Base-by-base conservation (phyloP, 2,329 filamentous ascomycete species). In the Podosphaera leucotricha region DNA sequence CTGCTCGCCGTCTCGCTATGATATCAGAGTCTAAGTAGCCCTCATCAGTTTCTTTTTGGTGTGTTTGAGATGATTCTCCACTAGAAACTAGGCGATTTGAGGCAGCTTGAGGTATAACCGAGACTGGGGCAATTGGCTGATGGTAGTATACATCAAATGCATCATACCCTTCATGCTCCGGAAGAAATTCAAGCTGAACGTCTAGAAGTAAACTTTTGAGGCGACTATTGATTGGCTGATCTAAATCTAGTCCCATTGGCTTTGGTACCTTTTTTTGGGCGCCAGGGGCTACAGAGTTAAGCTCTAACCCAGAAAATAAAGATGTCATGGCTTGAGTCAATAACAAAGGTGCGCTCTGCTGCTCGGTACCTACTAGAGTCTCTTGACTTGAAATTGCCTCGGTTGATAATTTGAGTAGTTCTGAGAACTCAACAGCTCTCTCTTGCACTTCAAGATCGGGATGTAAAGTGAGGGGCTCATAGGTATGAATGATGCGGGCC, bases 361-460 rank as follows among this genome's bases (percentile, higher is more conserved):
- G 61, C 3, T 62, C 50, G 1, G 66, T 62, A 26, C 69, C 68
- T 0, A 65, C 68, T 1, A 68, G 69, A 13, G 71, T 63, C 10
- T 71, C 67, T 48, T 86, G 80, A 1, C 68, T 75, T 7, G 75
- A 70, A 2, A 73, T 72, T 13, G 87, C 85, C 62, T 98, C 90
- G 1, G 77, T 75, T 2, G 83, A 84, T 38, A 98, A 67, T 46
- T 84, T 84, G 54, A 95, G 72, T 11, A 95, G 67, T 57, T 98
- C 90, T 0, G 85, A 70, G 53, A 93, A 92, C 57, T 94, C 86
- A 1, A 94, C 86, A 2, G 86, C 80, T 46, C 90, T 75, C 60
- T 95, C 90, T 61, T 98, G 90, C 2, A 98, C 85, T 57, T 98
- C 90, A 1, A 98, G 67, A 53, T 77, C 83, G 0, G 87, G 86